Evolutionary conservation across 2,329 filamentous ascomycete genomes (phyloP), one percentile per base, ranked within the genome.

Genomic region (Phaeosphaeria sp.): DNA sequence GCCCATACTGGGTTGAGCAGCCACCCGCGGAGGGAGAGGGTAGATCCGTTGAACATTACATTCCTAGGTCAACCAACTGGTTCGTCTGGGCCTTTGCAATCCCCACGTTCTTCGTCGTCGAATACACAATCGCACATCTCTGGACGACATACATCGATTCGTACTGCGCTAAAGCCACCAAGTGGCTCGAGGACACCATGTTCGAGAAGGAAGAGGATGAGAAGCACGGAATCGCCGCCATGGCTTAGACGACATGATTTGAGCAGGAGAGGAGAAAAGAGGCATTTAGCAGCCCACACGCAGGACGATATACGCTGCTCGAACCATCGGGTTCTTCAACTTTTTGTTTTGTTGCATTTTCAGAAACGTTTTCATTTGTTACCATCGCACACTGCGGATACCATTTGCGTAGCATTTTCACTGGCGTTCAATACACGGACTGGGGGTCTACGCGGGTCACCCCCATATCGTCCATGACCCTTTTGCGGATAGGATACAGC

Each of bases 131-230:
- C 18, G 83, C 82, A 0, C 78, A 80, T 59, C 70, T 82, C 52
- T 85, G 83, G 83, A 84, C 82, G 27, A 79, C 75, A 20, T 83
- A 83, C 64, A 81, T 85, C 20, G 82, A 85, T 62, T 77, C 79
- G 2, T 78, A 79, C 57, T 85, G 83, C 62, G 83, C 82, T 0
- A 73, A 75, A 52, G 69, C 81, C 30, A 83, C 82, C 3, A 77
- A 79, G 61, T 80, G 77, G 72, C 62, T 84, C 58, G 82, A 84
- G 61, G 78, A 78, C 52, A 72, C 68, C 57, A 80, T 83, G 66
- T 84, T 84, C 58, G 79, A 81, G 27, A 69, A 64, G 18, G 78
- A 82, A 57, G 73, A 69, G 21, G 78, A 83, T 20, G 72, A 70
- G 50, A 74, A 75, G 64, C 65, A 63, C 50, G 68, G 67, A 50